Conservation (phyloP, 1,139 yeast species). For the Lodderomyces elongisporus region DNA sequence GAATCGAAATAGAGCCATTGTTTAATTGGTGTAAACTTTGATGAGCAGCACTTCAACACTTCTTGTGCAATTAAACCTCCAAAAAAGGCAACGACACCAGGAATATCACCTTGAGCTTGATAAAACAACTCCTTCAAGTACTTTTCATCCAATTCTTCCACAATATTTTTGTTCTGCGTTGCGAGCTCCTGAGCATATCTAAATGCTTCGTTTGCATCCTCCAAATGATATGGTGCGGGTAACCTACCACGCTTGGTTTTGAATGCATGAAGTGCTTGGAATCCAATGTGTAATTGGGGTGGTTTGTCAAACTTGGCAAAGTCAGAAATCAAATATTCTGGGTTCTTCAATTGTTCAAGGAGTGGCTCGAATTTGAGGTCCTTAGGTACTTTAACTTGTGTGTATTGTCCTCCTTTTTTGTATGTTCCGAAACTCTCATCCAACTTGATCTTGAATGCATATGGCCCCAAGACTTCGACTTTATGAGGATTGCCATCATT, state of each 20-base stretch:
- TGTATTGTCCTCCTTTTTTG: constrained; percentile 80
- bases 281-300: constrained; percentile 82
- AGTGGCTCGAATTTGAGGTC: constrained; percentile 60
- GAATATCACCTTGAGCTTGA: constrained; percentile 89
- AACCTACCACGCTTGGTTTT: constrained; percentile 56
- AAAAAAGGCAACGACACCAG: constrained; percentile 82
- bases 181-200: constrained; percentile 58
- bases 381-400: constrained; percentile 84
- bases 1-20: constrained; percentile 95
- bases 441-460: constrained; percentile 71
- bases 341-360: constrained; percentile 59
- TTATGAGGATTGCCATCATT: constrained; percentile 71
- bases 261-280: constrained; percentile 83
- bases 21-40: constrained; percentile 85
- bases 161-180: constrained; percentile 48
- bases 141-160: constrained; percentile 60
- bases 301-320: constrained; percentile 94
- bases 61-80: constrained; percentile 98
- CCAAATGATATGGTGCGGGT: constrained; percentile 74
- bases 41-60: constrained; percentile 89
- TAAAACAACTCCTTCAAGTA: constrained; percentile 68
- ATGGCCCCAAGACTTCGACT: constrained; percentile 88
- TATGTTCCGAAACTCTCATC: constrained; percentile 58
- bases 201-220: constrained; percentile 68
- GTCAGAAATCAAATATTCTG: constrained; percentile 79